Conservation (phyloP, 192 early-diverging fungal genomes). For the Coemansia sp. region DNA sequence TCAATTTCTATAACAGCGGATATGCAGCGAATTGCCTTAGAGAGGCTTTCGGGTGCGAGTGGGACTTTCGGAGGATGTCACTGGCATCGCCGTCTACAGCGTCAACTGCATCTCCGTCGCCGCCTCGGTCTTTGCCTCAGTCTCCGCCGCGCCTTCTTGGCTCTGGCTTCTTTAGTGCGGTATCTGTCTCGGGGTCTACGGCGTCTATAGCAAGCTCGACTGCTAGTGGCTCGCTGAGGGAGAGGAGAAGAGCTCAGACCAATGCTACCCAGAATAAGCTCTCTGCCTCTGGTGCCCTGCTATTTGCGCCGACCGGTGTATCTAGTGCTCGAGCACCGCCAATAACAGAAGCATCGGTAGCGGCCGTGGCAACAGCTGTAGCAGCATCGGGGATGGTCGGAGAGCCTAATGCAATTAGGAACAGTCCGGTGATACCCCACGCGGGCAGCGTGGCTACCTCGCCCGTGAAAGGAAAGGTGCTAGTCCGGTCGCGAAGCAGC, state of each 20-base stretch:
- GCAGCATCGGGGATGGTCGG: background rate
- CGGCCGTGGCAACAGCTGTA: background rate
- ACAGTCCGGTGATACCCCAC: background rate
- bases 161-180: slow-evolving; percentile 13
- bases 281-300: background rate
- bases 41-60: background rate
- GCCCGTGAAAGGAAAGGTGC: slow-evolving; percentile 20
- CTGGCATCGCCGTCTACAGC: background rate
- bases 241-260: slow-evolving; percentile 1
- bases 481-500: slow-evolving; percentile 21
- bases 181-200: slow-evolving; percentile 8
- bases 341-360: background rate
- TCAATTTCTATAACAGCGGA: slow-evolving; percentile 38
- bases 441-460: background rate
- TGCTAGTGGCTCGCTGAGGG: background rate
- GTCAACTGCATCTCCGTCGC: background rate
- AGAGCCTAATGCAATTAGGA: background rate
- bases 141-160: background rate
- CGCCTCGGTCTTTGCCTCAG: background rate
- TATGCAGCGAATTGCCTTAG: background rate
- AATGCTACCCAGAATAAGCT: background rate
- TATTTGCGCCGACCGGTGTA: background rate
- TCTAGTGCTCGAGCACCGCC: background rate
- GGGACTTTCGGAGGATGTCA: background rate
- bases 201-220: background rate